phyloP scores from a whole-genome alignment of 495 filamentous ascomycete genomes.

The Amphirosellinia nigrospora region DNA sequence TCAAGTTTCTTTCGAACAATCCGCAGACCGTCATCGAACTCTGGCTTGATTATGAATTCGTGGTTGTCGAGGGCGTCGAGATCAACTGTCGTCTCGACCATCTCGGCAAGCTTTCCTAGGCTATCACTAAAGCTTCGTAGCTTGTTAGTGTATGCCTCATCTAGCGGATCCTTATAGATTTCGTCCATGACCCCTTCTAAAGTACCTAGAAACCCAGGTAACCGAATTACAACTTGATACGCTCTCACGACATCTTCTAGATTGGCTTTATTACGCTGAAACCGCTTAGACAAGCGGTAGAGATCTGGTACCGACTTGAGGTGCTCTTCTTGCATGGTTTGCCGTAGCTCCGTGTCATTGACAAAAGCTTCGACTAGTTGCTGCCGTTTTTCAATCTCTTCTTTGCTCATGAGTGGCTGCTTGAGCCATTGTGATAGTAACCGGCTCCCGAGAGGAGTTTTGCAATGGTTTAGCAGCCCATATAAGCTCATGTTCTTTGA shows the following conservation, averaged over 20 bases:
- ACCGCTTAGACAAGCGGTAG: conserved; percentile 91
- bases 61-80: conserved; percentile 95
- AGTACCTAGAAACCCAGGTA: conserved; percentile 88
- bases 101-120: conserved; percentile 87
- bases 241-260: conserved; percentile 94
- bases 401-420: conserved; percentile 91
- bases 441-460: conserved; percentile 90
- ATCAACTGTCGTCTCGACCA: conserved; percentile 99
- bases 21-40: conserved; percentile 89
- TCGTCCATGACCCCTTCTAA: conserved; percentile 96
- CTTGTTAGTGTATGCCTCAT: conserved; percentile 86
- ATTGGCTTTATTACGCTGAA: conserved; percentile 87
- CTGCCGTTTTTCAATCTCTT: conserved; percentile 89
- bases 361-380: conserved; percentile 96
- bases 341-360: conserved; percentile 88
- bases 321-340: conserved; percentile 98
- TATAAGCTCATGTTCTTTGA: conserved; percentile 97
- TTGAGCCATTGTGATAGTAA: conserved; percentile 96
- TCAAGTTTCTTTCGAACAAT: conserved; percentile 91
- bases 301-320: conserved; percentile 92
- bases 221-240: conserved; percentile 90
- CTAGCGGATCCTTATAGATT: conserved; percentile 83
- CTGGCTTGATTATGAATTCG: conserved; percentile 98
- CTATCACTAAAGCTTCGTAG: conserved; percentile 75
- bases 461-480: conserved; percentile 95